Conservation (phyloP, 768 basidiomycete species). For the Lepiota venenata region DNA sequence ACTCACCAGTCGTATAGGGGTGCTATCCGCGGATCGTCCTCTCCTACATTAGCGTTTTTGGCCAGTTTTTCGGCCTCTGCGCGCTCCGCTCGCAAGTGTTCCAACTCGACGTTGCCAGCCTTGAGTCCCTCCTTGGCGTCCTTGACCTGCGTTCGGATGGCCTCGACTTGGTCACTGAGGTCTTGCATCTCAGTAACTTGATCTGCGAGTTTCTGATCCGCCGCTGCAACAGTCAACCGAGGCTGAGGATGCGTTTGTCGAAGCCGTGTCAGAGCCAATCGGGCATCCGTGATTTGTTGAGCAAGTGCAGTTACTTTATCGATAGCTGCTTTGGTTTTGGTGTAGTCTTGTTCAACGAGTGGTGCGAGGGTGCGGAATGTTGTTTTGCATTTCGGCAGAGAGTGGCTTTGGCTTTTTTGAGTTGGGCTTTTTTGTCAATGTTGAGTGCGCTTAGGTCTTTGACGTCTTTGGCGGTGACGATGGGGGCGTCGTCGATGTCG, state of each 20-base stretch:
- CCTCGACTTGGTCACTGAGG: conserved; percentile 63
- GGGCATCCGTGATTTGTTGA: conserved; percentile 79
- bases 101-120: conserved; percentile 48
- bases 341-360: conserved; percentile 68
- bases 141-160: conserved; percentile 45
- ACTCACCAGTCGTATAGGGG: conserved; percentile 70
- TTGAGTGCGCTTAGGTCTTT: conserved; percentile 57
- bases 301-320: conserved; percentile 57
- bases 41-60: conserved; percentile 49
- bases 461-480: conserved; percentile 79
- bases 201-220: conserved; percentile 67
- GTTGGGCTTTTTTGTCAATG: conserved; percentile 63
- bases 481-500: conserved; percentile 78
- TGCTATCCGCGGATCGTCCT: conserved; percentile 62
- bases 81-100: conserved; percentile 54
- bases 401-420: conserved; percentile 62
- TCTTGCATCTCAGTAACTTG: conserved; percentile 80
- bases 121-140: conserved; percentile 63
- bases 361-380: conserved; percentile 63
- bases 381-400: conserved; percentile 59
- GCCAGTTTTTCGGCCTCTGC: conserved; percentile 72
- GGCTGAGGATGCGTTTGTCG: conserved; percentile 79
- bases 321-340: conserved; percentile 48
- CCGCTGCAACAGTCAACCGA: conserved; percentile 72
- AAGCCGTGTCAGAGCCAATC: conserved; percentile 74